Conservation (phyloP, 306 rosid species). For the Inga oerstediana region DNA sequence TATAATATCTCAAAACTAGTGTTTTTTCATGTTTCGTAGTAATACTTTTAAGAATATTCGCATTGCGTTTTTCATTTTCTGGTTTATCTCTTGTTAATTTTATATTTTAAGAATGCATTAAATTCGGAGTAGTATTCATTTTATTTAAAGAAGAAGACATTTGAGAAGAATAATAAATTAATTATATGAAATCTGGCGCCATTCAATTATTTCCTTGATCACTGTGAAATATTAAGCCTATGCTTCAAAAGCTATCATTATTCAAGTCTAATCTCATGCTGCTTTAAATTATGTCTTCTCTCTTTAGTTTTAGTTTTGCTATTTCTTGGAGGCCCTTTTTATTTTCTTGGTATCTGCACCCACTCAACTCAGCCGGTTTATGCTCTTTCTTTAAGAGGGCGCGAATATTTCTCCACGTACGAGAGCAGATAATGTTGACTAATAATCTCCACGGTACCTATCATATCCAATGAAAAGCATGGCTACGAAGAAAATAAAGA, state of each 20-base stretch:
- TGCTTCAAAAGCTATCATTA: conserved; percentile 42
- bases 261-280: conserved; percentile 42
- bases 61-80: too few species aligned
- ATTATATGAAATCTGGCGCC: not conserved
- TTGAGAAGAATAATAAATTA: not conserved
- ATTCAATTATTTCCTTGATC: too few species aligned
- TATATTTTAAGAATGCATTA: too few species aligned
- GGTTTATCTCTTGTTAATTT: not conserved
- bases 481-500: not conserved
- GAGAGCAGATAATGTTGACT: conserved; percentile 45
- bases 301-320: conserved; percentile 23
- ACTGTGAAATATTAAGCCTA: conserved; percentile 43
- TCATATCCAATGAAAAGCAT: conserved; percentile 32
- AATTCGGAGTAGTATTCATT: too few species aligned
- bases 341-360: conserved; percentile 46
- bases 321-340: conserved; percentile 33
- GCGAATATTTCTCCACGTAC: conserved; percentile 24
- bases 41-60: too few species aligned
- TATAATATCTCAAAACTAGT: not conserved
- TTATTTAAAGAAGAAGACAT: not conserved
- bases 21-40: not conserved
- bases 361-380: conserved; percentile 43
- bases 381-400: conserved; percentile 5
- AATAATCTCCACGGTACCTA: not conserved
- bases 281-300: conserved; percentile 23